Conservation (phyloP, 1,139 yeast genomes). For the Saccharomycopsis hybrid region DNA sequence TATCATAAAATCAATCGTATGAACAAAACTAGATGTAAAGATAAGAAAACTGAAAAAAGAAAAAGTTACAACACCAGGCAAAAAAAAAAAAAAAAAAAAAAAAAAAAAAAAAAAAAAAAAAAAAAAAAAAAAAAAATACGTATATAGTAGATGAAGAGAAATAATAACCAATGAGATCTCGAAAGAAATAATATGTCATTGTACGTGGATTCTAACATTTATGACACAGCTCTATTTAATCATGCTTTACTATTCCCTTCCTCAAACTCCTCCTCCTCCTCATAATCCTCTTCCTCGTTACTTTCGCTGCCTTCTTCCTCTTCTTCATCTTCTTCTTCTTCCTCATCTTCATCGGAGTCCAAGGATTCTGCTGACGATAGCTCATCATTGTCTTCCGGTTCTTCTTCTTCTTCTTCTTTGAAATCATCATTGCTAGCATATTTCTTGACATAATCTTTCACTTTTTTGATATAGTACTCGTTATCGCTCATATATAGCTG, state of each 20-base stretch:
- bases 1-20: too few relatives aligned
- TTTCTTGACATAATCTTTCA: constrained; percentile 63
- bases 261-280: not conserved
- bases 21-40: too few relatives aligned
- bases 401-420: constrained; percentile 38
- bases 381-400: constrained; percentile 26
- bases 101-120: too few relatives aligned
- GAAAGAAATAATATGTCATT: too few relatives aligned
- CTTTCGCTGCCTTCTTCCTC: constrained; percentile 32
- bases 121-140: too few relatives aligned
- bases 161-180: too few relatives aligned
- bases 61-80: too few relatives aligned
- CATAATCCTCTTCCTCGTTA: not conserved
- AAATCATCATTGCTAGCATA: constrained; percentile 58
- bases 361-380: constrained; percentile 18
- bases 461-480: constrained; percentile 59
- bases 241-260: not conserved
- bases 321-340: constrained; percentile 33
- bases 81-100: too few relatives aligned
- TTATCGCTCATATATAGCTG: constrained; percentile 71
- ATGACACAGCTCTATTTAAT: too few relatives aligned
- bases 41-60: too few relatives aligned
- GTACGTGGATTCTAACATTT: too few relatives aligned
- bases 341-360: constrained; percentile 25
- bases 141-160: too few relatives aligned